phyloP scores from a whole-genome alignment of 345 rosid species.

The Mallotus nudiflorus region DNA sequence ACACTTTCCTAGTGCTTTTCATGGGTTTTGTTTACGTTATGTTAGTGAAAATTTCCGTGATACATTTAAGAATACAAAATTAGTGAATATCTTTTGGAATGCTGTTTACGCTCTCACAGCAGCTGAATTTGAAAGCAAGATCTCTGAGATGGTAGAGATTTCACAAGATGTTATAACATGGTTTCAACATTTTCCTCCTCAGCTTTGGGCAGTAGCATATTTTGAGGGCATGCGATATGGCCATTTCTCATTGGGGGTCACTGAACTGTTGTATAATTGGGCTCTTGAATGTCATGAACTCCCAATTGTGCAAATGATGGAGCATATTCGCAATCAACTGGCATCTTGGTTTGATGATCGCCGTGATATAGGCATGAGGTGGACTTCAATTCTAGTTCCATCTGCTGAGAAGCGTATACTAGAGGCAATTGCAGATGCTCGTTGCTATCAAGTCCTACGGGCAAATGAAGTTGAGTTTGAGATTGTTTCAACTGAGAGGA shows the following conservation, averaged over 20 bases:
- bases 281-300: constrained; percentile 97
- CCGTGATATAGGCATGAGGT: constrained; percentile 76
- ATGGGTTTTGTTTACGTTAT: constrained; percentile 88
- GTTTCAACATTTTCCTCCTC: constrained; percentile 81
- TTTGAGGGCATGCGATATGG: constrained; percentile 90
- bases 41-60: constrained; percentile 92
- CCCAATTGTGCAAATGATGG: constrained; percentile 93
- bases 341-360: constrained; percentile 60
- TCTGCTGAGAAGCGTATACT: constrained; percentile 81
- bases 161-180: constrained; percentile 73
- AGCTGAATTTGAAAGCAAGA: constrained; percentile 77
- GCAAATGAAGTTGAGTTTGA: constrained; percentile 97
- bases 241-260: constrained; percentile 82
- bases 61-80: constrained; percentile 86
- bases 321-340: constrained; percentile 70
- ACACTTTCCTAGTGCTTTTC: constrained; percentile 94
- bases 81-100: constrained; percentile 93
- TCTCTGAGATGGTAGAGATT: constrained; percentile 86
- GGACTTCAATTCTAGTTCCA: constrained; percentile 86
- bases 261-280: constrained; percentile 84
- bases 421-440: constrained; percentile 84
- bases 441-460: constrained; percentile 93
- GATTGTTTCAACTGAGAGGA: constrained; percentile 94
- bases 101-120: constrained; percentile 93
- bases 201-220: constrained; percentile 91